Conservation (phyloP, 768 basidiomycete species). For the Nevesoporus exiguus region DNA sequence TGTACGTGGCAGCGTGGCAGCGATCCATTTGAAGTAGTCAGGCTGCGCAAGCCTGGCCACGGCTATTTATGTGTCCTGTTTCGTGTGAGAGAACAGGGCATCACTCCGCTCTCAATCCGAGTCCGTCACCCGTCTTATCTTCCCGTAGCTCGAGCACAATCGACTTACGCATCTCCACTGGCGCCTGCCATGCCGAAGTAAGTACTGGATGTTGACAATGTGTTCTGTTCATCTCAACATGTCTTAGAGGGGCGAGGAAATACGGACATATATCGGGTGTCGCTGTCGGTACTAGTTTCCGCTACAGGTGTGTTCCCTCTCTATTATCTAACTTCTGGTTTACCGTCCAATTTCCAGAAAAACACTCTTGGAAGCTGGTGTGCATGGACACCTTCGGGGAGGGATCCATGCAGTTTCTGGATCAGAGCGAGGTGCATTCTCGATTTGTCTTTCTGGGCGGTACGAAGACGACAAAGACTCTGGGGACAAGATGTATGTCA, state of each 20-base stretch:
- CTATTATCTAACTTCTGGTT: background rate
- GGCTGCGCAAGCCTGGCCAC: background rate
- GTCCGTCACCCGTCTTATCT: background rate
- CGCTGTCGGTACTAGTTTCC: constrained; percentile 23
- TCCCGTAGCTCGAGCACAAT: background rate
- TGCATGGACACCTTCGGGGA: constrained; percentile 32
- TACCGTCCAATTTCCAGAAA: constrained; percentile 12
- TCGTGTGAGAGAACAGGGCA: background rate
- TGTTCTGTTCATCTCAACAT: background rate
- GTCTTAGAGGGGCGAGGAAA: background rate
- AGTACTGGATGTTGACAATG: background rate
- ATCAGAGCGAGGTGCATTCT: constrained; percentile 32
- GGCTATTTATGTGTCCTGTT: background rate
- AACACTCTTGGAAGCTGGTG: constrained; percentile 22
- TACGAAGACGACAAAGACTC: constrained; percentile 40
- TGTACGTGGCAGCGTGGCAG: no score
- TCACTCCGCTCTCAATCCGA: background rate
- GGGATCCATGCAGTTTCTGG: constrained; percentile 37
- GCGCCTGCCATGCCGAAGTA: background rate
- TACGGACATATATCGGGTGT: constrained; percentile 32
- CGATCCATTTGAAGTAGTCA: background rate
- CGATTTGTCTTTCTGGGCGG: constrained; percentile 40
- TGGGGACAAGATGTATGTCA: constrained; percentile 37
- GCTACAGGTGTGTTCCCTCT: constrained; percentile 1
- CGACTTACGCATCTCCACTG: background rate